These are phyloP conservation scores for Cystoderma amianthinum DNA, from an alignment of 768 basidiomycete species.

Conservation along the genomic window DNA sequence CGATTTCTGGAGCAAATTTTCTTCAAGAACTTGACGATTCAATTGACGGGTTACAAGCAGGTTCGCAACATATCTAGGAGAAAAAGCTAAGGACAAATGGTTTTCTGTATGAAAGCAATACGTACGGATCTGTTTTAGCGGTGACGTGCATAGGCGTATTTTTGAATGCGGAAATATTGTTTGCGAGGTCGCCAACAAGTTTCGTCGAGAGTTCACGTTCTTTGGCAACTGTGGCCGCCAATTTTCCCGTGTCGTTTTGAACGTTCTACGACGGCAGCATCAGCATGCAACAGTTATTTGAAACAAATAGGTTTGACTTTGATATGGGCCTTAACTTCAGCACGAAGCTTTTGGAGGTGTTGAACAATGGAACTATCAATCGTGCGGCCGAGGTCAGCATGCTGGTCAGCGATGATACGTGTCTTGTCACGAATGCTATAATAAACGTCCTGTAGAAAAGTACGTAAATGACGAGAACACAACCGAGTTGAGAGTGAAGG, in stretches of 20 bases:
- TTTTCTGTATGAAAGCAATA: constrained; percentile 10
- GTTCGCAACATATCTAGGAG: constrained; percentile 57
- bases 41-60: constrained; percentile 72
- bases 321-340: constrained; percentile 97
- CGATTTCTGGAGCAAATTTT: constrained; percentile 95
- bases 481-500: background rate
- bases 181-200: constrained; percentile 81
- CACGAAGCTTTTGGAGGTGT: constrained; percentile 90
- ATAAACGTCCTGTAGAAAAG: constrained; percentile 81
- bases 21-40: constrained; percentile 90
- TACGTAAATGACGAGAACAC: background rate
- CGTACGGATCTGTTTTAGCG: constrained; percentile 78
- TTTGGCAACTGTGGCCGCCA: constrained; percentile 85
- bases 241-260: constrained; percentile 92
- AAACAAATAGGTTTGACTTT: constrained; percentile 43
- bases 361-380: constrained; percentile 97
- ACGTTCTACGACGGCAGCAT: constrained; percentile 55
- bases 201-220: constrained; percentile 87
- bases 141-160: constrained; percentile 89
- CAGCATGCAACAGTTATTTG: background rate
- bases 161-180: constrained; percentile 85
- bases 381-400: constrained; percentile 92
- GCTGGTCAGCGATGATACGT: constrained; percentile 88
- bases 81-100: background rate
- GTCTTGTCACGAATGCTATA: constrained; percentile 93